Evolutionary conservation across 805 yeast genomes (phyloP).

Genomic region (Huiozyma sinensis): DNA sequence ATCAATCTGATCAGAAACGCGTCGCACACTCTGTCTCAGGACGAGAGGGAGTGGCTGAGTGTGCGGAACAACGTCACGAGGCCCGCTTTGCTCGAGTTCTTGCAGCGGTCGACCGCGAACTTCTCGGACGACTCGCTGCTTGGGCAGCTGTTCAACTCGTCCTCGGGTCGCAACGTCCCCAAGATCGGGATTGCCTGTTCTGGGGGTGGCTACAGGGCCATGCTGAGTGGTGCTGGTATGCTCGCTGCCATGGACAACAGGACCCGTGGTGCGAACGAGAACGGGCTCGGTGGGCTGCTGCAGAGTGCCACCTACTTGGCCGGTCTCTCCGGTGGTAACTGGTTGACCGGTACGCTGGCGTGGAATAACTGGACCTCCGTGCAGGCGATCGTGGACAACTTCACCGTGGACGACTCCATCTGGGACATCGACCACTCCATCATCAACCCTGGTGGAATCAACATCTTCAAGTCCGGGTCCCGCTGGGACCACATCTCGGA

Average conservation of each 20-base stretch:
- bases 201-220: slow-evolving; percentile 91
- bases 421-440: slow-evolving; percentile 65
- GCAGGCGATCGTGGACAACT: slow-evolving; percentile 40
- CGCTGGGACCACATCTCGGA: slow-evolving; percentile 44
- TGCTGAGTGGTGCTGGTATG: slow-evolving; percentile 78
- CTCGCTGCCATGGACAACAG: slow-evolving; percentile 74
- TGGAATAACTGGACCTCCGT: slow-evolving; percentile 66
- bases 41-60: slow-evolving; percentile 42
- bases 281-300: slow-evolving; percentile 63
- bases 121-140: slow-evolving; percentile 11
- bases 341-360: slow-evolving; percentile 63
- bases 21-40: slow-evolving; percentile 28
- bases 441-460: slow-evolving; percentile 51
- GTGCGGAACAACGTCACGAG: slow-evolving; percentile 36
- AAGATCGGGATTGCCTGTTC: slow-evolving; percentile 54
- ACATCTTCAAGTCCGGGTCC: slow-evolving; percentile 40
- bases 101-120: slow-evolving; percentile 31
- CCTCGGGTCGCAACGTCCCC: slow-evolving; percentile 23
- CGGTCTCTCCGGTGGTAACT: slow-evolving; percentile 78
- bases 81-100: slow-evolving; percentile 35
- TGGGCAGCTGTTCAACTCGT: slow-evolving; percentile 13
- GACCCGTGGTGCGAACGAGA: slow-evolving; percentile 41
- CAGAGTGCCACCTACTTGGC: slow-evolving; percentile 61
- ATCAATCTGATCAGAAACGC: slow-evolving; percentile 37
- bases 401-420: slow-evolving; percentile 32